Conservation (phyloP, 257 asterid genomes). For the Solanum appendiculatum region DNA sequence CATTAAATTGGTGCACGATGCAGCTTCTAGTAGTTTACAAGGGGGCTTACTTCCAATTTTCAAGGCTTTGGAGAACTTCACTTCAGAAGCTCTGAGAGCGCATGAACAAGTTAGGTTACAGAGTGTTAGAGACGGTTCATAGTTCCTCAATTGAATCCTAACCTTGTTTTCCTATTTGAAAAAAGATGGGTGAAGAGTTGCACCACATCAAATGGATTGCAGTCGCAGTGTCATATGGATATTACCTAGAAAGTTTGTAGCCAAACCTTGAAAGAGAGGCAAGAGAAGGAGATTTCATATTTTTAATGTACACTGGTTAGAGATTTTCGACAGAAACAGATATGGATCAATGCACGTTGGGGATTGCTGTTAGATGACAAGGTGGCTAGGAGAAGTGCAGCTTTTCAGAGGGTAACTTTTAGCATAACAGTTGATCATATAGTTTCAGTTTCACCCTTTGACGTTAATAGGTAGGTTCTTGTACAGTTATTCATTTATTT, state of each 20-base stretch:
- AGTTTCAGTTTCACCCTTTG: neutral
- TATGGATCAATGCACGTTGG: neutral
- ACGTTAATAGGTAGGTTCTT: neutral
- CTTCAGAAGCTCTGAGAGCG: conserved; percentile 62
- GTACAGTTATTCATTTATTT: conserved; percentile 3
- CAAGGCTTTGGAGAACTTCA: conserved; percentile 80
- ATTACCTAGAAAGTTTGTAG: neutral
- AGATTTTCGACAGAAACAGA: neutral
- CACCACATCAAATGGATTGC: neutral
- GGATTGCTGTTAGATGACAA: neutral
- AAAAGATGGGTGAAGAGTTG: neutral
- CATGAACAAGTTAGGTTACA: conserved; percentile 72
- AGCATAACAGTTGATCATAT: neutral
- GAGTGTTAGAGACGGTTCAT: neutral
- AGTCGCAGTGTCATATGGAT: neutral
- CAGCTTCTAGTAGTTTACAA: conserved; percentile 78
- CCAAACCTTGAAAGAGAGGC: neutral
- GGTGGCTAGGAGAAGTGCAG: neutral
- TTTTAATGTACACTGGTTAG: neutral
- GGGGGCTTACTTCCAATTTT: conserved; percentile 89
- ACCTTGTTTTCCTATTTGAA: neutral
- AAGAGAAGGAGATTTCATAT: neutral
- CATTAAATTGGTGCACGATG: conserved; percentile 67
- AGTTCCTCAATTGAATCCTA: neutral
- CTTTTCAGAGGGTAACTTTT: neutral